Evolutionary conservation across 1,284 basidiomycete species (phyloP).

Genomic region (Melanopsichium pennsylvanicum): DNA sequence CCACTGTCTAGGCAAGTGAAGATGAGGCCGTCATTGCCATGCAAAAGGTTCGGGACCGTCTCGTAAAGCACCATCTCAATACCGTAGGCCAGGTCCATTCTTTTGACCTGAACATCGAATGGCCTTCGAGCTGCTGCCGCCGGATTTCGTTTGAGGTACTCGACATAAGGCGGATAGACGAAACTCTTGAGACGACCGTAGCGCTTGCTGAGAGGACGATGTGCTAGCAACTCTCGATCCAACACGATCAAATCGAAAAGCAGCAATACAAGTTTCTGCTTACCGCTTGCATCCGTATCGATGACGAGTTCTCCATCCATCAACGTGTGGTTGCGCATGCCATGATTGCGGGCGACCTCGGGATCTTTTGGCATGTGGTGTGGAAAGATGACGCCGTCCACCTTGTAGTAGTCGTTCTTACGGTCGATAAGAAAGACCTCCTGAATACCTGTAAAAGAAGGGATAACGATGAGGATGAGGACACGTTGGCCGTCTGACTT

Average conservation of each 20-base stretch:
- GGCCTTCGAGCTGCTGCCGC: constrained; percentile 75
- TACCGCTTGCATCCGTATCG: constrained; percentile 74
- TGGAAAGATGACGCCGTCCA: constrained; percentile 80
- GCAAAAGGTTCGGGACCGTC: constrained; percentile 86
- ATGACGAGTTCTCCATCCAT: constrained; percentile 94
- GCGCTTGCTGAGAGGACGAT: constrained; percentile 80
- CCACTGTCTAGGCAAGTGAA: constrained; percentile 89
- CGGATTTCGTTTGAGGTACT: constrained; percentile 76
- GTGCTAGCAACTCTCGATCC: constrained; percentile 85
- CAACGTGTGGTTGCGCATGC: constrained; percentile 75
- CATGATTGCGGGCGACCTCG: constrained; percentile 7
- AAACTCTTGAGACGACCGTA: constrained; percentile 85
- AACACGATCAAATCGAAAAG: constrained; percentile 93
- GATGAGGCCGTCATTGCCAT: constrained; percentile 95
- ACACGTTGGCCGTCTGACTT: constrained; percentile 98
- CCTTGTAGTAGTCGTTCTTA: constrained; percentile 83
- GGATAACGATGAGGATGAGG: constrained; percentile 78
- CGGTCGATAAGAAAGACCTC: constrained; percentile 80
- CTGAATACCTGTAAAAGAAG: constrained; percentile 71
- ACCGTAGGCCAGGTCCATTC: constrained; percentile 86
- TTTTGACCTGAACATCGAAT: constrained; percentile 85
- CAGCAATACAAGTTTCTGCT: constrained; percentile 76
- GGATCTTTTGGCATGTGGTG: constrained; percentile 38
- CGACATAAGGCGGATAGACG: constrained; percentile 82
- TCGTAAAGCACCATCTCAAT: constrained; percentile 83